Conservation (phyloP, 2,329 filamentous ascomycete genomes). For the Geoglossum cookeanum region DNA sequence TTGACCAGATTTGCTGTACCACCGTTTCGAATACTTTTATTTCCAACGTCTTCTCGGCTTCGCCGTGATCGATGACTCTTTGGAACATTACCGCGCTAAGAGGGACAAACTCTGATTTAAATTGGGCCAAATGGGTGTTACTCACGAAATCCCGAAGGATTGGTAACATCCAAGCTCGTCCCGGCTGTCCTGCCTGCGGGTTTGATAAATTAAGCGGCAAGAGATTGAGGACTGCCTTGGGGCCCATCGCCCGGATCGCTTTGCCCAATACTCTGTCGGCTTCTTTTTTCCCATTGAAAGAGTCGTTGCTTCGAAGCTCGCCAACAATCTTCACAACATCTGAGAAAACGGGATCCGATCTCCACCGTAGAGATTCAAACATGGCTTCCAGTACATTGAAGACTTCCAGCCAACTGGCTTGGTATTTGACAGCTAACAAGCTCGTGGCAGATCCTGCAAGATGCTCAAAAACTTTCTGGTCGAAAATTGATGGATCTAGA, state of each 20-base stretch:
- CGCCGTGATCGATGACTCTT: constrained; percentile 62
- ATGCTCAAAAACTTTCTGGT: constrained; percentile 76
- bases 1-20: constrained; percentile 88
- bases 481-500: constrained; percentile 74
- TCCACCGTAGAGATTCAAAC: constrained; percentile 76
- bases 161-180: constrained; percentile 86
- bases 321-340: constrained; percentile 63
- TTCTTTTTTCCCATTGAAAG: constrained; percentile 86
- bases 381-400: constrained; percentile 76
- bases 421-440: constrained; percentile 75
- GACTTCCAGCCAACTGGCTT: constrained; percentile 85
- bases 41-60: constrained; percentile 79
- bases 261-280: constrained; percentile 79
- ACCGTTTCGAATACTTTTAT: constrained; percentile 96
- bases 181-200: constrained; percentile 57
- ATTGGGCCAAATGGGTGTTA: constrained; percentile 74
- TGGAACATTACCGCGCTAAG: constrained; percentile 84
- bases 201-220: constrained; percentile 72
- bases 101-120: constrained; percentile 69
- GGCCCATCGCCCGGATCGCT: constrained; percentile 78
- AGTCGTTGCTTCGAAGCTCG: constrained; percentile 69
- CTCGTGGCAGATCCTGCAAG: constrained; percentile 53
- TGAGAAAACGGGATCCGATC: constrained; percentile 56
- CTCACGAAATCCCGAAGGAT: constrained; percentile 75
- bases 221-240: constrained; percentile 61